These are phyloP conservation scores for Trichosanthes cucumerina DNA, from an alignment of 306 rosid species.

Conservation along the genomic window DNA sequence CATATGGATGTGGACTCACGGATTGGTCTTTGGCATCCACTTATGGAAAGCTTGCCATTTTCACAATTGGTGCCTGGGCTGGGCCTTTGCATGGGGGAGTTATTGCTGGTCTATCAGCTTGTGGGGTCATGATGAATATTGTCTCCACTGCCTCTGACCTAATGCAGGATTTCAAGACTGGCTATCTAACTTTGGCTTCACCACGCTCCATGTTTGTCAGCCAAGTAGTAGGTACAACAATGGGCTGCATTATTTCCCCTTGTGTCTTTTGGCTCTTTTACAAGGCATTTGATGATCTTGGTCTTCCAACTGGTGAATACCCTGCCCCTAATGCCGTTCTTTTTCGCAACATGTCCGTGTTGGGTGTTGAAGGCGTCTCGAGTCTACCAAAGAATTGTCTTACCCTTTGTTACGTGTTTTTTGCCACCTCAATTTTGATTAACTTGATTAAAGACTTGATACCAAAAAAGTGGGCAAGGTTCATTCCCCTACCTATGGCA, in stretches of 20 bases:
- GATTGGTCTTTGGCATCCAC: conserved; percentile 42
- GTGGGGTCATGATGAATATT: conserved; percentile 48
- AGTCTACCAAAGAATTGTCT: conserved; percentile 31
- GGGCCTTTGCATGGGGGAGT: conserved; percentile 32
- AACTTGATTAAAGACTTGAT: conserved; percentile 26
- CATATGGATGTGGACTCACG: conserved; percentile 43
- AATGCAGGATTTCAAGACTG: conserved; percentile 42
- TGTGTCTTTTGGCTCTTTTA: conserved; percentile 40
- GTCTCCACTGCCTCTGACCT: conserved; percentile 41
- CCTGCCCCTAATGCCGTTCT: conserved; percentile 31
- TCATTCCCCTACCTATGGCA: conserved; percentile 39
- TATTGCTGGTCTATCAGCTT: conserved; percentile 37
- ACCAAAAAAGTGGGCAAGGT: conserved; percentile 21
- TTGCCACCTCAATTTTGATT: conserved; percentile 22
- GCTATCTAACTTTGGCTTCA: conserved; percentile 36
- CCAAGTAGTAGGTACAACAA: conserved; percentile 40
- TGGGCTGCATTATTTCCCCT: conserved; percentile 40
- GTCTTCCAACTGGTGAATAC: conserved; percentile 17
- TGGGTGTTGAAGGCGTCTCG: conserved; percentile 27
- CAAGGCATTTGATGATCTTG: conserved; percentile 31
- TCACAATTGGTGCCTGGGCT: conserved; percentile 40
- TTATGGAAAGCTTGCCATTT: conserved; percentile 44
- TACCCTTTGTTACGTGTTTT: conserved; percentile 25
- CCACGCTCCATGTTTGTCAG: conserved; percentile 44
- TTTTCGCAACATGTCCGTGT: conserved; percentile 34